phyloP scores from a whole-genome alignment of 208 protist genomes.

The Wallacemonas collosoma region DNA sequence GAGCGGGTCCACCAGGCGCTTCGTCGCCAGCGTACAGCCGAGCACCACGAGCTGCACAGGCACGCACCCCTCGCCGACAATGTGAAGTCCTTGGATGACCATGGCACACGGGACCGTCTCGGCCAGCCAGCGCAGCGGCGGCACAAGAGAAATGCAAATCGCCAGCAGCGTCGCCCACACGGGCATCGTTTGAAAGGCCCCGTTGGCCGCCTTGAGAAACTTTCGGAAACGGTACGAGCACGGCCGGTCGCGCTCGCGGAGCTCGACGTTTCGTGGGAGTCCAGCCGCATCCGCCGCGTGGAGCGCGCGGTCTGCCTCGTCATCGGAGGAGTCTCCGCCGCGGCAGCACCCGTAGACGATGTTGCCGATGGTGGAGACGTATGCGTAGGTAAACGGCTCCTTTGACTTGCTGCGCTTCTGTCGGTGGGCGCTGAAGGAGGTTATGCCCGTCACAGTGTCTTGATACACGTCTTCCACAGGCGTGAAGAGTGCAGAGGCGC shows the following conservation, averaged over 20 bases:
- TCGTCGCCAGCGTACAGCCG: conserved; percentile 35
- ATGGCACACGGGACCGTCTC: conserved; percentile 25
- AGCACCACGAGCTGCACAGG: conserved; percentile 47
- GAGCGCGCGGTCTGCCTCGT: background rate
- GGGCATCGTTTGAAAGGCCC: conserved; percentile 24
- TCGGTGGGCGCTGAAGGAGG: background rate
- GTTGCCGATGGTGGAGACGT: conserved; percentile 16
- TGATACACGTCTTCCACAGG: conserved; percentile 8
- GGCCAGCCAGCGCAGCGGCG: conserved; percentile 35
- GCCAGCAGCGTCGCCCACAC: conserved; percentile 33
- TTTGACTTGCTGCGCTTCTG: background rate
- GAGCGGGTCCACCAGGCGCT: conserved; percentile 17
- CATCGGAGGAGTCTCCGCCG: background rate
- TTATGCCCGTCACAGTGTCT: background rate
- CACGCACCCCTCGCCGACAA: conserved; percentile 39
- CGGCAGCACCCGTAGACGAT: conserved; percentile 8
- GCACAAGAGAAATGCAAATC: conserved; percentile 40
- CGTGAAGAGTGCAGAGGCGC: conserved; percentile 8
- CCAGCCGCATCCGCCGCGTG: background rate
- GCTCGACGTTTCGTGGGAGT: conserved; percentile 15
- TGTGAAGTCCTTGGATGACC: conserved; percentile 32
- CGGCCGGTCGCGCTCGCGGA: conserved; percentile 23
- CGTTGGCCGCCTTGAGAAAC: conserved; percentile 7
- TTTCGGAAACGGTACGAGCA: conserved; percentile 18
- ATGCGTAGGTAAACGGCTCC: conserved; percentile 9